phyloP scores from a whole-genome alignment of 2,329 filamentous ascomycete genomes.

The Byssoonygena ceratinophila region DNA sequence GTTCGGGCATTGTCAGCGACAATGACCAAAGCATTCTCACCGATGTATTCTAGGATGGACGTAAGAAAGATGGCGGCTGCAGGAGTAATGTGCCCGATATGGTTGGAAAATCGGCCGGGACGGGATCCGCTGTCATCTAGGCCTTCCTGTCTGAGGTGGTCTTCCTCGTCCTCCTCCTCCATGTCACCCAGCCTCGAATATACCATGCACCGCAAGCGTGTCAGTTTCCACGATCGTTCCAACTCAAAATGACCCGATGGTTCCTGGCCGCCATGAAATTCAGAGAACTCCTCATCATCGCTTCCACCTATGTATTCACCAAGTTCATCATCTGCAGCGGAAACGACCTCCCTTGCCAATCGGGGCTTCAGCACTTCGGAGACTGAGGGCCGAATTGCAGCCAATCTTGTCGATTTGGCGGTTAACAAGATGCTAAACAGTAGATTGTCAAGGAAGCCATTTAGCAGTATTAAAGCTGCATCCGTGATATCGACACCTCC shows the following conservation, averaged over 20 bases:
- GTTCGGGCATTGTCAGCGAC: constrained; percentile 67
- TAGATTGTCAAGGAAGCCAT: constrained; percentile 86
- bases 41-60: constrained; percentile 86
- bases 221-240: constrained; percentile 89
- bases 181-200: constrained; percentile 93
- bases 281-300: constrained; percentile 55
- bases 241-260: constrained; percentile 64
- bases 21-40: constrained; percentile 79
- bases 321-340: constrained; percentile 74
- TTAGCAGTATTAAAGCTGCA: constrained; percentile 65
- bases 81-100: constrained; percentile 63
- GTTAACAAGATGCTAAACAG: constrained; percentile 79
- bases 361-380: constrained; percentile 79
- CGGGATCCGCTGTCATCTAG: constrained; percentile 44
- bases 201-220: constrained; percentile 89
- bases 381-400: constrained; percentile 68
- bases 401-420: constrained; percentile 66
- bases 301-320: constrained; percentile 74
- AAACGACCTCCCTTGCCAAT: constrained; percentile 72
- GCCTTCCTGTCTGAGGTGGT: constrained; percentile 70
- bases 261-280: constrained; percentile 44
- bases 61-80: constrained; percentile 93
- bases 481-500: constrained; percentile 61
- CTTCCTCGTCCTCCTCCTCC: constrained; percentile 95
- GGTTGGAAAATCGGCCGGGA: constrained; percentile 46